These are phyloP conservation scores for Penicillium desertorum DNA, from an alignment of 495 filamentous ascomycete genomes.

Conservation along the genomic window DNA sequence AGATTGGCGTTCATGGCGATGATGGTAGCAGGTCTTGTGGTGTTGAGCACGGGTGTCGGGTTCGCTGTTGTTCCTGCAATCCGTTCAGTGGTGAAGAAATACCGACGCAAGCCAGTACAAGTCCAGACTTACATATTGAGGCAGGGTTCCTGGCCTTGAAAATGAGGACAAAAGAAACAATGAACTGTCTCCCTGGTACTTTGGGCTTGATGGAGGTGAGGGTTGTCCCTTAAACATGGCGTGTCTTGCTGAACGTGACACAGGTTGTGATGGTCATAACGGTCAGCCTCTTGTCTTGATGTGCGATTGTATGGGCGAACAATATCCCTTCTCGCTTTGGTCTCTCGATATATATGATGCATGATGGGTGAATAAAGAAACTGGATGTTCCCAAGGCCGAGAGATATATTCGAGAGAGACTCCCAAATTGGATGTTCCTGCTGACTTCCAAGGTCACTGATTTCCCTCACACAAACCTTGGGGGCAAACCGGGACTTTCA, in stretches of 20 bases:
- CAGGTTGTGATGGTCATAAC: background rate
- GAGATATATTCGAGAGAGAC: background rate
- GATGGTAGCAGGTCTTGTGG: background rate
- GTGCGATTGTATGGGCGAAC: background rate
- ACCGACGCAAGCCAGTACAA: background rate
- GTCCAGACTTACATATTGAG: background rate
- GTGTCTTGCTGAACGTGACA: background rate
- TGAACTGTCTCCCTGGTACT: background rate
- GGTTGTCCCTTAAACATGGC: background rate
- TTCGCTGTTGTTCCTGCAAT: background rate
- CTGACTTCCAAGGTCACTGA: background rate
- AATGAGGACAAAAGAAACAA: background rate
- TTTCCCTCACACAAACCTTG: constrained; percentile 1
- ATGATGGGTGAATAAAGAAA: background rate
- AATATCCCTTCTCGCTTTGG: background rate
- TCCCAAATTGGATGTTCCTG: background rate
- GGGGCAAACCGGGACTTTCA: constrained; percentile 3
- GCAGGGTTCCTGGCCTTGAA: background rate
- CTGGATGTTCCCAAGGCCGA: background rate
- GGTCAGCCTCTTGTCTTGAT: background rate
- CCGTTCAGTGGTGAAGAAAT: background rate
- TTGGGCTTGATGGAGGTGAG: background rate
- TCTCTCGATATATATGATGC: background rate
- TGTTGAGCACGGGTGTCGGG: background rate
- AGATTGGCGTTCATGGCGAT: background rate